Evolutionary conservation across 2,329 filamentous ascomycete species (phyloP), one percentile per base, ranked within the genome.

Genomic region (Penicillium freii): DNA sequence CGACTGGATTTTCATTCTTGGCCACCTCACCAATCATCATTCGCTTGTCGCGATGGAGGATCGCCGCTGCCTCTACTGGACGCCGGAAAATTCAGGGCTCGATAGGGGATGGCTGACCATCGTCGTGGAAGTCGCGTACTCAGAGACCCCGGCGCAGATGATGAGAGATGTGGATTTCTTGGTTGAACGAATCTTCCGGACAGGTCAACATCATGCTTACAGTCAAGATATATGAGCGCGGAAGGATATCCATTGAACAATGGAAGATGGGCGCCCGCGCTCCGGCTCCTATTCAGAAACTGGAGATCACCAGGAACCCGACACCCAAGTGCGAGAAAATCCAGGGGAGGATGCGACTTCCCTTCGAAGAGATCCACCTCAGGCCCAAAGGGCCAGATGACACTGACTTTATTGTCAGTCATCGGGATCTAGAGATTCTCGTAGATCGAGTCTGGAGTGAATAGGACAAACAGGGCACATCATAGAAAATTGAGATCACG

Each of bases 81-180:
- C 23, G 3, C 23, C 23, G 23, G 23, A 23, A 23, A 1, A 23
- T 23, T 23, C 23, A 23, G 23, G 23, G 23, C 23, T 23, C 23
- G 23, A 39, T 39, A 3, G 2, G 1, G 13, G 4, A 10, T 38
- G 36, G 36, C 36, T n/a, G 1, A 38, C 8, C 5, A 38, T 38
- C 2, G 36, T 2, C 5, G 36, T 38, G 3, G n/a, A 38, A 2
- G 36, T 38, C 9, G 5, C 6, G 1, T 34, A 15, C 13, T 15
- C 15, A 8, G 33, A 34, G 33, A 0, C 5, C 5, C 33, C 1
- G 6, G 33, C 5, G 33, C 17, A 34, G 33, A 8, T 34, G 15
- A 15, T 15, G 0, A 3, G 1, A 4, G 33, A 34, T 2, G 33
- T 8, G 0, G 0, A 8, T 0, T 38, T 38, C n/a, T 38, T n/a